A percentile compares a stretch with the other conserved stretches of the same genome.
Conservation (phyloP, 1,284 basidiomycete genomes). For the Agaricales sp. region DNA sequence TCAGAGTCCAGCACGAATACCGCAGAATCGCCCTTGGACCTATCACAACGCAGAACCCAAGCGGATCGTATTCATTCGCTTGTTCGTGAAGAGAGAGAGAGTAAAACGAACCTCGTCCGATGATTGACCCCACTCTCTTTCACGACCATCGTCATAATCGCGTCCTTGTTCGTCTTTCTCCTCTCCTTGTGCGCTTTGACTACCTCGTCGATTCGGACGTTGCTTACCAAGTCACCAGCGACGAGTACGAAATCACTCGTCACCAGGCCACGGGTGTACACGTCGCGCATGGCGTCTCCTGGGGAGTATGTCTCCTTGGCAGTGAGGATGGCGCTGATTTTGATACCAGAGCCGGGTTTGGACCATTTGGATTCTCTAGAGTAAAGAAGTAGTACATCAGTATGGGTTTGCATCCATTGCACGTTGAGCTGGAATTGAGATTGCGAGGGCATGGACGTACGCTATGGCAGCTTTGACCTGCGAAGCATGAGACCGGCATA, state of each 20-base stretch:
- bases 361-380: slow-evolving; percentile 73
- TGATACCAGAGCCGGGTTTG: slow-evolving; percentile 63
- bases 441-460: slow-evolving; percentile 34
- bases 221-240: slow-evolving; percentile 91
- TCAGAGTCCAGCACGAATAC: slow-evolving; percentile 67
- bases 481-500: slow-evolving; percentile 81
- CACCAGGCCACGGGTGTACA: slow-evolving; percentile 89
- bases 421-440: slow-evolving; percentile 8
- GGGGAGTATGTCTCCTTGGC: slow-evolving; percentile 84
- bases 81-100: too few species aligned
- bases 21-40: slow-evolving; percentile 60
- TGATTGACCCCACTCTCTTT: slow-evolving; percentile 67
- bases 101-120: slow-evolving; percentile 53
- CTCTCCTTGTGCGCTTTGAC: slow-evolving; percentile 86
- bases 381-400: slow-evolving; percentile 1
- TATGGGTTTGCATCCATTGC: too few species aligned
- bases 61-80: too few species aligned
- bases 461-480: slow-evolving; percentile 74
- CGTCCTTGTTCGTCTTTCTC: slow-evolving; percentile 80
- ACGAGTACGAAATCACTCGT: slow-evolving; percentile 92
- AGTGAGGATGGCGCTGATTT: slow-evolving; percentile 82
- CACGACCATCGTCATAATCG: slow-evolving; percentile 94
- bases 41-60: slow-evolving; percentile 25
- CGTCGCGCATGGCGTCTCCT: slow-evolving; percentile 94
- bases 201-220: slow-evolving; percentile 83